These are phyloP conservation scores for Solanum dulcamara DNA, from an alignment of 257 asterid species.

Conservation along the genomic window DNA sequence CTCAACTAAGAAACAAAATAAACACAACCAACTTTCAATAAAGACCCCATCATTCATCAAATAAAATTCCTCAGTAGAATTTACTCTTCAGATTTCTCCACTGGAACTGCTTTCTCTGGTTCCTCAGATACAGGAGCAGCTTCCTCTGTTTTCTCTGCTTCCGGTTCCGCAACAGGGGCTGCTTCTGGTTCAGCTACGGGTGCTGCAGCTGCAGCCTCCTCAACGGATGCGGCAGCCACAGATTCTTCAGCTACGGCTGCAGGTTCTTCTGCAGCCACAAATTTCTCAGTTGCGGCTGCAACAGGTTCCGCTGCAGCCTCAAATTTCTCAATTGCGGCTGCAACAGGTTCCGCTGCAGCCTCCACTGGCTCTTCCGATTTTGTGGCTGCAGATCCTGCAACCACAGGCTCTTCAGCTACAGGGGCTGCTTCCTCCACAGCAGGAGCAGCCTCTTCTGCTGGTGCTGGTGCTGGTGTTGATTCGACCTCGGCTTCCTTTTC, in stretches of 20 bases:
- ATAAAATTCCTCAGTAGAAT: not conserved
- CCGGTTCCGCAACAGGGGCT: not conserved
- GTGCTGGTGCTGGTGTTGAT: not conserved
- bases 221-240: not conserved
- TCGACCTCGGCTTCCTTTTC: not conserved
- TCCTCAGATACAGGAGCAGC: not conserved
- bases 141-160: not conserved
- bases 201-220: not conserved
- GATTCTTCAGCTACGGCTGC: not conserved
- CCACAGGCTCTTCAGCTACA: not conserved
- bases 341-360: not conserved
- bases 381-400: not conserved
- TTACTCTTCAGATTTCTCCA: conserved; percentile 3
- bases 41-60: not conserved
- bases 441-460: not conserved
- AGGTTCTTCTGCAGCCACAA: not conserved
- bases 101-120: not conserved
- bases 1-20: not conserved
- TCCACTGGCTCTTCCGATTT: not conserved
- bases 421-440: not conserved
- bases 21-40: not conserved
- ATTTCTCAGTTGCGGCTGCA: not conserved
- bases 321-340: not conserved
- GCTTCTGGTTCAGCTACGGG: not conserved
- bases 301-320: not conserved